Evolutionary conservation across 1,139 yeast genomes (phyloP).

Genomic region (Taiozyma sp.): DNA sequence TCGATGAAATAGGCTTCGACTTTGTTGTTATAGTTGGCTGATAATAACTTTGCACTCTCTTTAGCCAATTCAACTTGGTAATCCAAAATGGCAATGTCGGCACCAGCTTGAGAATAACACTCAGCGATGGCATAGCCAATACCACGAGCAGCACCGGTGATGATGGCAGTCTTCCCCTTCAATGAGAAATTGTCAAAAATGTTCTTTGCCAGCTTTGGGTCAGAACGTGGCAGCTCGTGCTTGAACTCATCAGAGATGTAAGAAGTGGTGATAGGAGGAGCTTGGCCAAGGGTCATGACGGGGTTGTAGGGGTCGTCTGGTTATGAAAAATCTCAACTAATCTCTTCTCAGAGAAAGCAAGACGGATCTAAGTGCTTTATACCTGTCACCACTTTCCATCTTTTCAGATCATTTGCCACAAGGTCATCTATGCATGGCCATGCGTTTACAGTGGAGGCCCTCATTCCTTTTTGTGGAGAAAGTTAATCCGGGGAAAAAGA

Average conservation of each 20-base stretch:
- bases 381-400: no score
- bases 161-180: constrained; percentile 78
- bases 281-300: neutral
- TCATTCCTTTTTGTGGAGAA: neutral
- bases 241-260: constrained; percentile 28
- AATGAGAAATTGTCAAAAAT: constrained; percentile 53
- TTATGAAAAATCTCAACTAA: no score
- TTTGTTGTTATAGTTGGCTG: constrained; percentile 58
- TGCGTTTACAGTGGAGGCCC: no score
- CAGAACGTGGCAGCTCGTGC: constrained; percentile 25
- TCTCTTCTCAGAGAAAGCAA: neutral
- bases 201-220: constrained; percentile 26
- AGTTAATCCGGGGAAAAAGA: constrained; percentile 2
- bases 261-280: constrained; percentile 15
- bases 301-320: no score
- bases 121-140: constrained; percentile 83
- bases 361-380: neutral
- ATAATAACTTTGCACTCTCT: constrained; percentile 52
- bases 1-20: constrained; percentile 72
- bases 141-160: constrained; percentile 85
- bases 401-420: neutral
- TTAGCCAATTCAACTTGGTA: constrained; percentile 61
- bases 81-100: constrained; percentile 75
- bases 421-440: constrained; percentile 3
- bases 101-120: constrained; percentile 87